Conservation (phyloP, 257 asterid species). For the Forsythia suspensa region DNA sequence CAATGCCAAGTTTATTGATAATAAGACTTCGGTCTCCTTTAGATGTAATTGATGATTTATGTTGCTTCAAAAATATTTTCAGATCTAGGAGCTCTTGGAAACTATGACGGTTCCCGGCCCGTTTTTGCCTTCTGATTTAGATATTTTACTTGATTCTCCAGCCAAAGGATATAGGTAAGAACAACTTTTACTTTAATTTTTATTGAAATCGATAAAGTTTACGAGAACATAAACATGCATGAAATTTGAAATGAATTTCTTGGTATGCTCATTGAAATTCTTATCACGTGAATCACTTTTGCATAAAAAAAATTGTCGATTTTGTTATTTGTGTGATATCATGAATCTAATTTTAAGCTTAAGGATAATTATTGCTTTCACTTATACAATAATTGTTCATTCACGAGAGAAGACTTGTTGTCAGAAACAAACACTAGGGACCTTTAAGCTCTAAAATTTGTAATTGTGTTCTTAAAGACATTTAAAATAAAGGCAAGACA, state of each 20-base stretch:
- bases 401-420: not conserved
- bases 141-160: slow-evolving; percentile 85
- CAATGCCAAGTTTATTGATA: not conserved
- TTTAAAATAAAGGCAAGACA: too few relatives aligned
- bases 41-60: not conserved
- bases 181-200: not conserved
- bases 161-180: slow-evolving; percentile 84
- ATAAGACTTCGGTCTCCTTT: not conserved
- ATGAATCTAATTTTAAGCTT: not conserved
- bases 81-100: slow-evolving; percentile 94
- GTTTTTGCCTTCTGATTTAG: slow-evolving; percentile 91
- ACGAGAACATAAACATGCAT: not conserved
- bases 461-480: too few relatives aligned
- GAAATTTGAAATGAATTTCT: not conserved
- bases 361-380: too few relatives aligned
- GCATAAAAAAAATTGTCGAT: too few relatives aligned
- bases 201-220: not conserved
- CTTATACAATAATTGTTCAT: not conserved
- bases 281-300: not conserved
- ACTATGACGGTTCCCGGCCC: slow-evolving; percentile 88
- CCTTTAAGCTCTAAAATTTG: too few relatives aligned
- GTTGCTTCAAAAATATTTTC: slow-evolving; percentile 23
- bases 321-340: not conserved
- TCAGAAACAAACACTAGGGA: too few relatives aligned
- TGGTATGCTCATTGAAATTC: not conserved